phyloP scores from a whole-genome alignment of 108 stramenopile species.

The Pseudonitzschia multiseries region DNA sequence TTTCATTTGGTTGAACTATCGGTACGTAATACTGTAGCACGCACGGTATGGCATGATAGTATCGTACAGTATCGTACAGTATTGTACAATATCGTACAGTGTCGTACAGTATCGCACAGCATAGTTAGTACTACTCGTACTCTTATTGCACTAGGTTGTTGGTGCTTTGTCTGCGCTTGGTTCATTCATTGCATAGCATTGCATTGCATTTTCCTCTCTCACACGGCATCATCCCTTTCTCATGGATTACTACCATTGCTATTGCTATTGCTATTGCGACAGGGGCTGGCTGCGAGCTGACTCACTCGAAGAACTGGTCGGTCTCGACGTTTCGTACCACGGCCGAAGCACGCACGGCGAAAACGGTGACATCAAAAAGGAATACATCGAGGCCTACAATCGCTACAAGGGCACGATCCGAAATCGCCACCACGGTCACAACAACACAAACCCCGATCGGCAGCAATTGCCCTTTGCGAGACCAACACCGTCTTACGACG shows the following conservation, averaged over 20 bases:
- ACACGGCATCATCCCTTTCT: background rate
- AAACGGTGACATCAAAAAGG: constrained; percentile 31
- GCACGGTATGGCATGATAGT: no score
- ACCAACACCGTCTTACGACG: background rate
- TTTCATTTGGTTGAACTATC: constrained; percentile 49
- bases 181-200: no score
- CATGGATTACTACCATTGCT: background rate
- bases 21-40: background rate
- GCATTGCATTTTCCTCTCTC: background rate
- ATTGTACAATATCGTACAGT: no score
- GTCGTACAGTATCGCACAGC: no score
- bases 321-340: constrained; percentile 74
- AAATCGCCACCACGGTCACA: constrained; percentile 3
- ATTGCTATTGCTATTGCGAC: constrained; percentile 1
- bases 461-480: constrained; percentile 2
- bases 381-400: constrained; percentile 43
- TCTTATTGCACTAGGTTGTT: no score
- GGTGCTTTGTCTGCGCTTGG: no score
- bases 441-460: constrained; percentile 5
- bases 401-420: constrained; percentile 22
- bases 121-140: no score
- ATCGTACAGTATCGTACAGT: no score
- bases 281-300: constrained; percentile 72
- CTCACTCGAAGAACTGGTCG: constrained; percentile 75
- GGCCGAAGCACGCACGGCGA: constrained; percentile 35